A percentile compares a stretch with the other conserved stretches of the same genome.
Conservation (phyloP, 2,329 filamentous ascomycete species). For the Penicillium sp. region DNA sequence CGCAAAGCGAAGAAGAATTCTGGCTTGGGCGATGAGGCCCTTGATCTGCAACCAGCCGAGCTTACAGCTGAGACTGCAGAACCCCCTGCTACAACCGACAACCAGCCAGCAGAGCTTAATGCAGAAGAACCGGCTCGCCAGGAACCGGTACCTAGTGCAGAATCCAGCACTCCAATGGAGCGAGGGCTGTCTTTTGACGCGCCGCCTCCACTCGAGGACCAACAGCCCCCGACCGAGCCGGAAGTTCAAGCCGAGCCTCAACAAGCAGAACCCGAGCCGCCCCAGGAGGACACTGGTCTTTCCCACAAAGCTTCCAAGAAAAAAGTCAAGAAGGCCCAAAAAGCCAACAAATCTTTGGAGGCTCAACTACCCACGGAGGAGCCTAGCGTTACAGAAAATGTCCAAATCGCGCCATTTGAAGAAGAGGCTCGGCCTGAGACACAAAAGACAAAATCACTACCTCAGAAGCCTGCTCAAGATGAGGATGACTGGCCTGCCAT, state of each 20-base stretch:
- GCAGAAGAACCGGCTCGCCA: background rate
- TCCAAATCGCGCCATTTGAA: constrained; percentile 7
- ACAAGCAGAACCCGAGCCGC: constrained; percentile 10
- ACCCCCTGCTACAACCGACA: background rate
- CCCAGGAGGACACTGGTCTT: background rate
- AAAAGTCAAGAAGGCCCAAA: constrained; percentile 35
- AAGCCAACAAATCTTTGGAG: constrained; percentile 12
- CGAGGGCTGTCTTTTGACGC: background rate
- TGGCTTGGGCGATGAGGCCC: constrained; percentile 1
- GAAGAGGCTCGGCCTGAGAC: background rate
- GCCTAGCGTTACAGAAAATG: background rate
- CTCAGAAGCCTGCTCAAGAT: constrained; percentile 16
- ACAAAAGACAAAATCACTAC: constrained; percentile 1
- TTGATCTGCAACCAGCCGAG: background rate
- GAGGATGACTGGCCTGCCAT: constrained; percentile 41
- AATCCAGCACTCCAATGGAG: background rate
- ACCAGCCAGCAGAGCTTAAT: background rate
- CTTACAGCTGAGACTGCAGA: background rate
- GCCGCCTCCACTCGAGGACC: background rate
- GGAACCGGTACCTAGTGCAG: background rate
- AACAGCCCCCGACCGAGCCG: constrained; percentile 6
- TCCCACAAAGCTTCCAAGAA: constrained; percentile 34
- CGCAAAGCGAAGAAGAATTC: constrained; percentile 24
- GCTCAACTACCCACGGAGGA: constrained; percentile 2
- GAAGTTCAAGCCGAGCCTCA: background rate